phyloP scores from a whole-genome alignment of 2,329 filamentous ascomycete genomes.

The Arthroderma uncinatum region DNA sequence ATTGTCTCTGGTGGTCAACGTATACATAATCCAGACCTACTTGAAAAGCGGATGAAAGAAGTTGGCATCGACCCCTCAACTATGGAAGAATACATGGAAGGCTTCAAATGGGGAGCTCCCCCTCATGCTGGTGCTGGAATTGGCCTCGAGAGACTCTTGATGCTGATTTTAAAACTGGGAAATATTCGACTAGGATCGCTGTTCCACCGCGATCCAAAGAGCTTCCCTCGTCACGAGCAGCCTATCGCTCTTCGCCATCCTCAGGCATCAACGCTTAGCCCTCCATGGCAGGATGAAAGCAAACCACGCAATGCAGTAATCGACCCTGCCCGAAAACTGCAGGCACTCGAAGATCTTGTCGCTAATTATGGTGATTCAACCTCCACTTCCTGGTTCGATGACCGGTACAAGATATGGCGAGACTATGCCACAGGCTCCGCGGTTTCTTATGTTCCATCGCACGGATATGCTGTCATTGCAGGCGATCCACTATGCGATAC shows the following conservation, averaged over 20 bases:
- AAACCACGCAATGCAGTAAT: constrained; percentile 28
- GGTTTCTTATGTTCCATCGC: constrained; percentile 67
- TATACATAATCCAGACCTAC: constrained; percentile 66
- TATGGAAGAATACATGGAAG: constrained; percentile 84
- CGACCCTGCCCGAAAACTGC: constrained; percentile 45
- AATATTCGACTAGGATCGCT: constrained; percentile 82
- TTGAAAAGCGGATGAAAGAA: constrained; percentile 66
- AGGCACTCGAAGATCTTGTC: constrained; percentile 73
- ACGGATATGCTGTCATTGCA: constrained; percentile 70
- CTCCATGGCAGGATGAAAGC: constrained; percentile 45
- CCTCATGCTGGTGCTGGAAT: constrained; percentile 86
- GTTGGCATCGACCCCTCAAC: constrained; percentile 65
- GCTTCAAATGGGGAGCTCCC: constrained; percentile 77
- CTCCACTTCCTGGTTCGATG: constrained; percentile 87
- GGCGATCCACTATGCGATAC: constrained; percentile 78
- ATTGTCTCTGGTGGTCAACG: constrained; percentile 87
- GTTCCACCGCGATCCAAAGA: constrained; percentile 81
- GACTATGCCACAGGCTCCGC: constrained; percentile 69
- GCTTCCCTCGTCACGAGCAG: constrained; percentile 58
- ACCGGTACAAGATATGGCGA: constrained; percentile 78
- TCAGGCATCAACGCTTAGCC: constrained; percentile 69
- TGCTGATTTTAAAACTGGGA: constrained; percentile 72
- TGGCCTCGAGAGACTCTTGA: constrained; percentile 77
- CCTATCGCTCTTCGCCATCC: constrained; percentile 64
- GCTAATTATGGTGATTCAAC: constrained; percentile 92